These are phyloP conservation scores for Gossypium thurberi DNA, from an alignment of 345 rosid genomes.

Conservation along the genomic window DNA sequence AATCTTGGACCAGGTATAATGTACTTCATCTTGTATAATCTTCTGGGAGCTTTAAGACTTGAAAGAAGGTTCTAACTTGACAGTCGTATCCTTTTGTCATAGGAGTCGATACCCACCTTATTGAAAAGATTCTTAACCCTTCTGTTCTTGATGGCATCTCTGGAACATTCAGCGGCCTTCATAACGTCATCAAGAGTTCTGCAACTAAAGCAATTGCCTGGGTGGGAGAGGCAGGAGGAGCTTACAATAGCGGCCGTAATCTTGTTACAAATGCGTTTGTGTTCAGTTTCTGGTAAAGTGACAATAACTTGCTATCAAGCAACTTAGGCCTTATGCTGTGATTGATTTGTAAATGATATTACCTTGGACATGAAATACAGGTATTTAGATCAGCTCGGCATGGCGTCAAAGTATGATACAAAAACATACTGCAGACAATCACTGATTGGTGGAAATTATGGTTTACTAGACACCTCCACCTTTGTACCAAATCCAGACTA, in stretches of 20 bases:
- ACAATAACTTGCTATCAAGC: neutral
- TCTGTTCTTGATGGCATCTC: slow-evolving; percentile 53
- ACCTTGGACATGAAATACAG: slow-evolving; percentile 28
- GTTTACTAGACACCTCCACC: slow-evolving; percentile 61
- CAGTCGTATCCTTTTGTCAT: neutral
- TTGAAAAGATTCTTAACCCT: slow-evolving; percentile 77
- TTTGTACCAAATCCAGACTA: slow-evolving; percentile 91
- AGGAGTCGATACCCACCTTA: slow-evolving; percentile 62
- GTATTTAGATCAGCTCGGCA: slow-evolving; percentile 93
- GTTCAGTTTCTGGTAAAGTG: slow-evolving; percentile 77
- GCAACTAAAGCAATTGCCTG: slow-evolving; percentile 56
- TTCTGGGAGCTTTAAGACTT: neutral
- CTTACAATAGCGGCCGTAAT: slow-evolving; percentile 81
- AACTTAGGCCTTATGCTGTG: slow-evolving; percentile 14
- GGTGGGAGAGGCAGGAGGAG: slow-evolving; percentile 98
- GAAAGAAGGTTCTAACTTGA: slow-evolving; percentile 15
- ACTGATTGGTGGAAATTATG: slow-evolving; percentile 82
- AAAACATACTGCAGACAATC: slow-evolving; percentile 95
- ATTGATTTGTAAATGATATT: slow-evolving; percentile 4
- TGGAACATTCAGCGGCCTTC: slow-evolving; percentile 43
- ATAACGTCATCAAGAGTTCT: slow-evolving; percentile 42
- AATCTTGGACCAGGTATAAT: slow-evolving; percentile 89
- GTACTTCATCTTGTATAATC: slow-evolving; percentile 2
- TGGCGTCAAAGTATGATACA: slow-evolving; percentile 60
- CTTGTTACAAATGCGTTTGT: slow-evolving; percentile 81